Evolutionary conservation across 2,329 filamentous ascomycete species (phyloP), one percentile per base, ranked within the genome.

Genomic region (Colletotrichum tropicicola): DNA sequence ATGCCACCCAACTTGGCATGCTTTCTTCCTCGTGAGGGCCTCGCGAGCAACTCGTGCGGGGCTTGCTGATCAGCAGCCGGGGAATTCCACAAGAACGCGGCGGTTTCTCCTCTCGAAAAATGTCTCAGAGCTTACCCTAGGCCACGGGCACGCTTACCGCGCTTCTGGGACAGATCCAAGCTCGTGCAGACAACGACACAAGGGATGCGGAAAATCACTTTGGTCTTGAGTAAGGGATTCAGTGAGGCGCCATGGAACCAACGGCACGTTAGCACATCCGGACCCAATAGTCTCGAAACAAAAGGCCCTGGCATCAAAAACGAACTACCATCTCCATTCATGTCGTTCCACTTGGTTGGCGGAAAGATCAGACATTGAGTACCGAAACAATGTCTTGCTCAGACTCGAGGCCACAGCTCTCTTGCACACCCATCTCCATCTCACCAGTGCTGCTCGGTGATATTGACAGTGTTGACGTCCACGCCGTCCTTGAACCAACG

Each of bases 401-500:
- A n/a, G n/a, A 47, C 47, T 37, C n/a, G n/a, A 19, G n/a, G n/a
- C n/a, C n/a, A n/a, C n/a, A n/a, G n/a, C n/a, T n/a, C n/a, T n/a
- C n/a, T n/a, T n/a, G n/a, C n/a, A n/a, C n/a, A n/a, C n/a, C n/a
- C n/a, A n/a, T n/a, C 17, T 13, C 3, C 5, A 2, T 17, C 32
- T 19, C 25, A 89, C 91, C 90, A 92, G 77, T 92, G 89, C 74
- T 83, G 81, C 78, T 91, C 91, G 3, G 79, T 78, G 69, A 93
- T 92, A 0, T 86, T 77, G 1, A 92, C 90, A 2, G 78, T 72
- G 70, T 93, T 87, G 1, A 93, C 88, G 73, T 93, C 88, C 2
- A 92, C 86, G 0, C 85, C 89, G 2, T 91, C 87, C 70, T 80
- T 86, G 73, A 90, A 93, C 90, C 91, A 93, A 44, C 91, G 82